phyloP scores from a whole-genome alignment of 2,329 filamentous ascomycete species.

The Fusarium lateritium region DNA sequence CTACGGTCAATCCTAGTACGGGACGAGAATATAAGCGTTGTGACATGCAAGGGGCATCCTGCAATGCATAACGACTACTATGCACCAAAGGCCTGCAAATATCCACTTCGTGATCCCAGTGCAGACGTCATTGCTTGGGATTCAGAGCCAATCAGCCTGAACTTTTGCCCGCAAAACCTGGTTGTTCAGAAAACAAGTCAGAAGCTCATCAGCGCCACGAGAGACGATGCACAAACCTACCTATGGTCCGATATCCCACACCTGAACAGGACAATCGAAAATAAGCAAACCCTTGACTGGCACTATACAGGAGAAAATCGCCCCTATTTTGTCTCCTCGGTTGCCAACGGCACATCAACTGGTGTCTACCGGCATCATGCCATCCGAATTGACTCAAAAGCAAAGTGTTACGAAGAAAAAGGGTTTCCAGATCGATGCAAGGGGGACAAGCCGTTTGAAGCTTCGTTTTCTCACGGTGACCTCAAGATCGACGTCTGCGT shows the following conservation, averaged over 20 bases:
- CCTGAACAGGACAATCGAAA: neutral
- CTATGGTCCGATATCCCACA: constrained; percentile 4
- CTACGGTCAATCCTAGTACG: constrained; percentile 12
- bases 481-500: constrained; percentile 8
- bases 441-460: constrained; percentile 2
- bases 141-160: neutral
- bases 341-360: constrained; percentile 12
- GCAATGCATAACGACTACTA: rapidly evolving
- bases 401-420: neutral
- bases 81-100: too few species aligned
- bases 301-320: neutral
- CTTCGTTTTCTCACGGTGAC: neutral
- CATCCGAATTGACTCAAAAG: constrained; percentile 24
- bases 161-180: neutral
- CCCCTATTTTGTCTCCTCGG: constrained; percentile 15
- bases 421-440: constrained; percentile 1
- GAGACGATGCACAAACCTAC: constrained; percentile 6
- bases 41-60: constrained; percentile 16
- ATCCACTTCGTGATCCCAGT: neutral
- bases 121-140: constrained; percentile 13
- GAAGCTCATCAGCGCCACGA: neutral
- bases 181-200: constrained; percentile 10
- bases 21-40: constrained; percentile 9
- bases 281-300: neutral
- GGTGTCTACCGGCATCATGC: constrained; percentile 20